Base-by-base conservation (phyloP, 1,139 yeast species). In the Taphrina betulina region DNA sequence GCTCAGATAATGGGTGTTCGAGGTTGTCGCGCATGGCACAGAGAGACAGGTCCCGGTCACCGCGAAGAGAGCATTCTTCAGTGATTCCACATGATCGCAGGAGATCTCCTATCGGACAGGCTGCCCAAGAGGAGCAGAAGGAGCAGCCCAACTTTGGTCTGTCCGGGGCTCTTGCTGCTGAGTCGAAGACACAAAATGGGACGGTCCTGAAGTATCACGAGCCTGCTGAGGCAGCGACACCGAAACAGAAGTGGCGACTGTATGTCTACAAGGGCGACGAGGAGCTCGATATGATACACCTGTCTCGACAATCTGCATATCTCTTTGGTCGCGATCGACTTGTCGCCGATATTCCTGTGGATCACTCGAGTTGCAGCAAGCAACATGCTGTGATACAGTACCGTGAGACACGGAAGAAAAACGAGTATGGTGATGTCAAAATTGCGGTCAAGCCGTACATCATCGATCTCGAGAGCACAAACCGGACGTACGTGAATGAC, bases 321-420 rank as follows among this genome's bases (percentile, higher is more conserved):
- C 61, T 77, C 2, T 63, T 80, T 10, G 85, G 85, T 0, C 68
- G 82, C 36, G 80, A 77, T 58, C 62, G 64, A 4, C 66, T 70
- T 10, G 64, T 75, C 0, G 75, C 73, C 20, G 80, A 80, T 62
- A 71, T 80, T 1, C 66, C 69, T 10, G 66, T 78, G 1, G 71
- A 71, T 16, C 75, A 76, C 48, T 71, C 70, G 19, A 67, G 76
- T 1, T 75, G 78, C 40, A 77, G 82, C 1, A 74, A 75, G 56
- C 78, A 77, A 62, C 85, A 80, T 61, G 81, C 83, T 7, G 84
- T 74, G 0, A 68, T 81, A 8, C 85, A 80, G 61, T 79, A 76
- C 60, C 66, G 78, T 23, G 53, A 57, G 14, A 63, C 63, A 17
- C 40, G 54, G 16, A 61, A 55, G 33, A 59, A 60, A 37, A 57